A percentile compares a stretch with the other conserved stretches of the same genome.
Evolutionary conservation across 345 rosid genomes (phyloP).

Genomic region (Syzygium aqueum): DNA sequence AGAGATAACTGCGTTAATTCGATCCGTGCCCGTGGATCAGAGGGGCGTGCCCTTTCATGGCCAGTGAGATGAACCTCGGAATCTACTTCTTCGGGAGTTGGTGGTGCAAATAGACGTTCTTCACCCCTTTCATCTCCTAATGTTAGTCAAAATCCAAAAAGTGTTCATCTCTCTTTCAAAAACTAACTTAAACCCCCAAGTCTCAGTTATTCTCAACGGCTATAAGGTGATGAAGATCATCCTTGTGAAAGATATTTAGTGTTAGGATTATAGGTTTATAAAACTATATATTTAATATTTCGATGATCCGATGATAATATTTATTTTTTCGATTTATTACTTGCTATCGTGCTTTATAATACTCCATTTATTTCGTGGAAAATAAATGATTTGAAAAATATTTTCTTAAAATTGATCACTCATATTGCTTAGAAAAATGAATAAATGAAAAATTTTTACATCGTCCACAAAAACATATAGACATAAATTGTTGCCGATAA

Average conservation of each 20-base stretch:
- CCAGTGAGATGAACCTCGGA: conserved; percentile 26
- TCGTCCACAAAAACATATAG: too few species aligned
- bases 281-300: neutral
- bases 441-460: too few species aligned
- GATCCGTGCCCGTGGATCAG: conserved; percentile 33
- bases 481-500: too few species aligned
- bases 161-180: neutral
- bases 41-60: conserved; percentile 23
- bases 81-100: conserved; percentile 31
- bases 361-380: too few species aligned
- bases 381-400: too few species aligned
- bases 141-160: neutral
- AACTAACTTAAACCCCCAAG: neutral
- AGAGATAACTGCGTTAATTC: conserved; percentile 25
- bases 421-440: too few species aligned
- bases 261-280: neutral
- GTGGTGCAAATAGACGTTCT: conserved; percentile 26
- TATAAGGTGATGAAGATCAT: neutral
- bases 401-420: too few species aligned
- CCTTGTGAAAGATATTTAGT: neutral
- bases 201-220: neutral
- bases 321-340: neutral
- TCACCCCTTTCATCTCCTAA: conserved; percentile 11
- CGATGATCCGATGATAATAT: neutral
- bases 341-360: neutral